A percentile compares a stretch with the other conserved stretches of the same genome.
phyloP scores from a whole-genome alignment of 164 flowering plant species.

The Annona cherimola region DNA sequence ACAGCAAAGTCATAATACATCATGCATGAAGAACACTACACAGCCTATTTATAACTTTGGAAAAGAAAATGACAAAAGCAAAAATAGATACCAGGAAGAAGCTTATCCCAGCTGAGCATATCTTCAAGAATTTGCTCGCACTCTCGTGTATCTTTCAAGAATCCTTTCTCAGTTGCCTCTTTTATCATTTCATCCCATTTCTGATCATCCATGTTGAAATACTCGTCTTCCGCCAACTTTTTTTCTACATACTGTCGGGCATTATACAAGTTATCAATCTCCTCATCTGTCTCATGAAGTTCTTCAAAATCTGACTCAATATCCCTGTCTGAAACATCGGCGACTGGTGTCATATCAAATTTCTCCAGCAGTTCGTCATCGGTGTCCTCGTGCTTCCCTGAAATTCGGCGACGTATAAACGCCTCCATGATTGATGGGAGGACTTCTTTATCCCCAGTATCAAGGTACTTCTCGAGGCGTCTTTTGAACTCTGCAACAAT shows the following conservation, averaged over 20 bases:
- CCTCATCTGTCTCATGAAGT: constrained; percentile 60
- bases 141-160: constrained; percentile 57
- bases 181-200: constrained; percentile 79
- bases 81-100: constrained; percentile 69
- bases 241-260: constrained; percentile 48
- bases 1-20: neutral
- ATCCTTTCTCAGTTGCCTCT: constrained; percentile 59
- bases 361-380: constrained; percentile 70
- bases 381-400: constrained; percentile 62
- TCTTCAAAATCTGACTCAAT: constrained; percentile 68
- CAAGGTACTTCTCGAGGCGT: constrained; percentile 47
- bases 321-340: constrained; percentile 44
- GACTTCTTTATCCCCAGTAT: constrained; percentile 46
- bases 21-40: neutral
- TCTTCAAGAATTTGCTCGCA: constrained; percentile 80
- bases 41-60: too few relatives aligned
- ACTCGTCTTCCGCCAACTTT: constrained; percentile 49
- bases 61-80: neutral
- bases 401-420: constrained; percentile 41
- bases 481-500: constrained; percentile 38
- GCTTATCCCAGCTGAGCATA: constrained; percentile 88
- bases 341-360: constrained; percentile 34
- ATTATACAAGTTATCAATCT: constrained; percentile 63
- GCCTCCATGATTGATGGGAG: constrained; percentile 55
- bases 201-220: constrained; percentile 60